Percentiles rank a stretch among this genome's conserved stretches.
Conservation (phyloP, 805 yeast genomes). For the Monosporozyma aerobia region DNA sequence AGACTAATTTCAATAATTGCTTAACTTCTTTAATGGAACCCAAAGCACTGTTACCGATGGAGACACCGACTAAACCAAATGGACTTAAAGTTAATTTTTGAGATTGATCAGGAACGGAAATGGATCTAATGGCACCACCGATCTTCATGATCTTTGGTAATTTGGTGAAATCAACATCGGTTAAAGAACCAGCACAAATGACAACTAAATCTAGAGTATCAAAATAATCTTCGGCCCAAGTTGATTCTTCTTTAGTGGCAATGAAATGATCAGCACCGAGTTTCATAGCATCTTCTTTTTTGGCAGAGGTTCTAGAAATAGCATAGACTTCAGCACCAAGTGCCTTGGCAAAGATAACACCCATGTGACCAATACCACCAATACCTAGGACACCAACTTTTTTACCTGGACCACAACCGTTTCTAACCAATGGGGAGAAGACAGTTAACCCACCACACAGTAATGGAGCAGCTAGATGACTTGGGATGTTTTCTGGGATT, state of each 20-base stretch:
- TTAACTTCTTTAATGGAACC: slow-evolving; percentile 41
- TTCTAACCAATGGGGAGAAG: slow-evolving; percentile 54
- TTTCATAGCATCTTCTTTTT: slow-evolving; percentile 40
- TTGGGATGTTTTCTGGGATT: slow-evolving; percentile 47
- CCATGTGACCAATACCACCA: slow-evolving; percentile 53
- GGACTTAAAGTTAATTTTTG: slow-evolving; percentile 13
- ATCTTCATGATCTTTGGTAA: slow-evolving; percentile 24
- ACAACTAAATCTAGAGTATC: slow-evolving; percentile 40
- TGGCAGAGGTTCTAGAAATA: slow-evolving; percentile 41
- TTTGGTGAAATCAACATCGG: slow-evolving; percentile 32
- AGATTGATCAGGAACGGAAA: slow-evolving; percentile 15
- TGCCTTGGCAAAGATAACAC: slow-evolving; percentile 47
- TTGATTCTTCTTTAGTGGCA: slow-evolving; percentile 43
- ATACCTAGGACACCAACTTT: slow-evolving; percentile 47
- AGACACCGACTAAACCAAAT: slow-evolving; percentile 18
- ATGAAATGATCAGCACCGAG: slow-evolving; percentile 48
- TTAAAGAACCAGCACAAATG: slow-evolving; percentile 39
- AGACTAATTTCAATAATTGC: slow-evolving; percentile 41
- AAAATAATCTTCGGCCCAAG: slow-evolving; percentile 31
- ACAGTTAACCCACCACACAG: slow-evolving; percentile 77
- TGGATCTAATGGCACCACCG: slow-evolving; percentile 31
- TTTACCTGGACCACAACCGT: slow-evolving; percentile 41
- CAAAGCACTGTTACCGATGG: slow-evolving; percentile 29
- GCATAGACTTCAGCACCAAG: slow-evolving; percentile 53
- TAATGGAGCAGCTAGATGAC: slow-evolving; percentile 59